These are phyloP conservation scores for Tolypocladium album DNA, from an alignment of 2,329 filamentous ascomycete genomes.

Conservation along the genomic window DNA sequence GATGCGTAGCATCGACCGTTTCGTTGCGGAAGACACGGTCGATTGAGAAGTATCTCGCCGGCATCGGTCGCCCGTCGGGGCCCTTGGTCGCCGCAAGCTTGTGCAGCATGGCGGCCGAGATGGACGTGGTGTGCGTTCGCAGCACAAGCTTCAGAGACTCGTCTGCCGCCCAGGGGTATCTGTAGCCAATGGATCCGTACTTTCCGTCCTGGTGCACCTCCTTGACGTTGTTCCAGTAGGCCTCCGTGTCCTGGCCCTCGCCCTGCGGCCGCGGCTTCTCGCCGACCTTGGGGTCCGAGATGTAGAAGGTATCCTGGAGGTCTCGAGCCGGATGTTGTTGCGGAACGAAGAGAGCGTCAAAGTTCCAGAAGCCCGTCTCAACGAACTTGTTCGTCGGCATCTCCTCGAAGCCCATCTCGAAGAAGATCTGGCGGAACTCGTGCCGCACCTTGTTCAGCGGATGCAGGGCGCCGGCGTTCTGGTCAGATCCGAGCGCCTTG, in stretches of 20 bases:
- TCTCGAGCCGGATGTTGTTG: constrained; percentile 94
- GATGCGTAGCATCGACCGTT: constrained; percentile 89
- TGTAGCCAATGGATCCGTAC: constrained; percentile 91
- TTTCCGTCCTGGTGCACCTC: constrained; percentile 85
- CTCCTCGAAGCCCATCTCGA: constrained; percentile 97
- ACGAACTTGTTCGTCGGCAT: constrained; percentile 94
- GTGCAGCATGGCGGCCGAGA: constrained; percentile 83
- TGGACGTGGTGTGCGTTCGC: constrained; percentile 90
- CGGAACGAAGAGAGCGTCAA: constrained; percentile 90
- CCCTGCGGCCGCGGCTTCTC: constrained; percentile 52
- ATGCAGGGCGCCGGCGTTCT: constrained; percentile 50
- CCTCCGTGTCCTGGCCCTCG: constrained; percentile 57
- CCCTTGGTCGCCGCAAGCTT: constrained; percentile 76
- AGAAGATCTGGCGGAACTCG: constrained; percentile 97
- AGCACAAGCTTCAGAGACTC: constrained; percentile 80
- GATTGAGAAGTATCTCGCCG: constrained; percentile 95
- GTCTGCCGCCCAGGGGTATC: constrained; percentile 84
- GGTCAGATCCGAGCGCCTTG: constrained; percentile 55
- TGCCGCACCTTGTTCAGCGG: constrained; percentile 88
- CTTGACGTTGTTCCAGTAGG: constrained; percentile 82
- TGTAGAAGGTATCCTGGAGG: constrained; percentile 97
- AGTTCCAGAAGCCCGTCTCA: constrained; percentile 97
- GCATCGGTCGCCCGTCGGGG: constrained; percentile 52
- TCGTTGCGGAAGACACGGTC: constrained; percentile 98
- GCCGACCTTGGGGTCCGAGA: constrained; percentile 73